These are phyloP conservation scores for Rhodotorula kratochvilovae DNA, from an alignment of 768 basidiomycete species.

Conservation along the genomic window DNA sequence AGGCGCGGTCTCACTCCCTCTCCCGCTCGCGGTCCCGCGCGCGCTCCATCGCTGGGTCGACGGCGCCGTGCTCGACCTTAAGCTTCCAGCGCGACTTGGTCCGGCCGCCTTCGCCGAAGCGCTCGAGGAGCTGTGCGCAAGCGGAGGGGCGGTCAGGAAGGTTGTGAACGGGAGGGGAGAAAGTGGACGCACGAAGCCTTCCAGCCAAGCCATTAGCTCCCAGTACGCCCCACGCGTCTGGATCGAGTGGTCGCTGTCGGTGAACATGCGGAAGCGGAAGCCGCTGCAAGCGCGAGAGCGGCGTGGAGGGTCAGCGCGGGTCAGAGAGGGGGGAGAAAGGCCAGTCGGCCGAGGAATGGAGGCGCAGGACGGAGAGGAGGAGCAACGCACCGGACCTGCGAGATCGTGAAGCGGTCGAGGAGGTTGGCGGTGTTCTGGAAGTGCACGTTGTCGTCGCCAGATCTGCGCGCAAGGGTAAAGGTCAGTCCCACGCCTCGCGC, in stretches of 20 bases:
- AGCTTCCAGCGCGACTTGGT: conserved; percentile 33
- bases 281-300: conserved; percentile 49
- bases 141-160: neutral
- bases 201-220: conserved; percentile 84
- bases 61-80: neutral
- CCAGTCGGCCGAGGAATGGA: too few relatives aligned
- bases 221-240: conserved; percentile 66
- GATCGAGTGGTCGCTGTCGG: conserved; percentile 90
- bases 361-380: too few relatives aligned
- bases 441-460: conserved; percentile 95
- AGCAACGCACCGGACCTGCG: conserved; percentile 57
- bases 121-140: conserved; percentile 21
- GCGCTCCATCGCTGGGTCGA: neutral
- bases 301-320: too few relatives aligned
- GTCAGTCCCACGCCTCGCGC: too few relatives aligned
- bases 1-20: neutral
- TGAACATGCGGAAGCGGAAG: conserved; percentile 85
- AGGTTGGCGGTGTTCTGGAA: conserved; percentile 84
- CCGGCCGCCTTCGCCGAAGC: conserved; percentile 33
- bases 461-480: conserved; percentile 42
- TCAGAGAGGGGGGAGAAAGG: neutral
- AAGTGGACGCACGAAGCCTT: conserved; percentile 58
- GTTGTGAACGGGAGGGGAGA: too few relatives aligned
- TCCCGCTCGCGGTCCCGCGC: neutral
- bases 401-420: conserved; percentile 84